Evolutionary conservation across 768 basidiomycete genomes (phyloP).

Genomic region (Auricularia cornea): DNA sequence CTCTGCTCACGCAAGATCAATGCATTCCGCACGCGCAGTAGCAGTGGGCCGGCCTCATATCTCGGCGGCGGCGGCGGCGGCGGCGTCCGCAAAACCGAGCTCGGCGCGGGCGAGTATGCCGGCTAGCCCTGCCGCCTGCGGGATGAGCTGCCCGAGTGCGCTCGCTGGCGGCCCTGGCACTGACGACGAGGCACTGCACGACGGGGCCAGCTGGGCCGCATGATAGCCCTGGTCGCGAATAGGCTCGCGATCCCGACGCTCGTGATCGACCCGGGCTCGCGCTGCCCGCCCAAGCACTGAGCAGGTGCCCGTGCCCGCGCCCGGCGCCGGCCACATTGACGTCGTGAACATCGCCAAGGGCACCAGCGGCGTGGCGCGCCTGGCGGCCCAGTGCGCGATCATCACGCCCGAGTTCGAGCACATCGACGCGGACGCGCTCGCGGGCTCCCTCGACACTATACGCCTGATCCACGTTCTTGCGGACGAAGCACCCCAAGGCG

Average conservation of each 20-base stretch:
- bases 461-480: conserved; percentile 54
- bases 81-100: no score
- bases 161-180: no score
- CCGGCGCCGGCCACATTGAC: conserved; percentile 61
- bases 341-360: conserved; percentile 59
- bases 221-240: conserved; percentile 87
- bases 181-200: conserved; percentile 36
- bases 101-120: no score
- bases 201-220: conserved; percentile 94
- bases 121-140: no score
- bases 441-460: conserved; percentile 69
- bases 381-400: conserved; percentile 74
- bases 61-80: no score
- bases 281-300: conserved; percentile 90
- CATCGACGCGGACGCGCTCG: conserved; percentile 70
- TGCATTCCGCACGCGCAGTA: no score
- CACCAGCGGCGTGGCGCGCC: conserved; percentile 58
- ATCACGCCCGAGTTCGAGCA: conserved; percentile 98
- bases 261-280: conserved; percentile 75
- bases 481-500: conserved; percentile 49
- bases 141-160: no score
- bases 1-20: no score
- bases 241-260: conserved; percentile 75
- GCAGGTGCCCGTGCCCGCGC: conserved; percentile 47
- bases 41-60: no score